Evolutionary conservation across 208 protist genomes (phyloP).

Genomic region (Leishmania aethiopica): DNA sequence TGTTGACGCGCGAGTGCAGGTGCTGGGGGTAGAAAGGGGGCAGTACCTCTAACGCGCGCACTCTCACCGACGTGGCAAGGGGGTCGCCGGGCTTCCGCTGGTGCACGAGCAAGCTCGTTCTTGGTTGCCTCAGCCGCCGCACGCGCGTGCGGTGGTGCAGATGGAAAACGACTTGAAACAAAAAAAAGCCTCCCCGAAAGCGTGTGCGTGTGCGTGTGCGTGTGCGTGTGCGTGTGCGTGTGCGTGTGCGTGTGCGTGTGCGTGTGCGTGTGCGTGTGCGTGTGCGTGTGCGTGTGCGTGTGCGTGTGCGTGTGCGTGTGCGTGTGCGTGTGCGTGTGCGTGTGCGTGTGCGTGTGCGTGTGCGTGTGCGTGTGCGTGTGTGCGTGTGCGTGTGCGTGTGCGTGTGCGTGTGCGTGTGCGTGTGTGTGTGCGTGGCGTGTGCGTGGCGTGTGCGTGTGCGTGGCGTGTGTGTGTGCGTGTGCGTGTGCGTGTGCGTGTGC

Average conservation of each 20-base stretch:
- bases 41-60: background rate
- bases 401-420: background rate
- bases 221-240: background rate
- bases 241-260: background rate
- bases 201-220: background rate
- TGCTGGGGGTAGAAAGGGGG: background rate
- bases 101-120: background rate
- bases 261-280: background rate
- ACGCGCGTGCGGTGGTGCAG: too few relatives aligned
- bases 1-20: background rate
- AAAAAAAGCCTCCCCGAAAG: background rate
- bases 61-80: background rate
- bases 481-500: background rate
- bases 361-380: background rate
- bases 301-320: background rate
- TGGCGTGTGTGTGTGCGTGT: background rate
- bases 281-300: background rate
- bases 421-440: too few relatives aligned
- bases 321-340: background rate
- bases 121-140: background rate
- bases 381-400: background rate
- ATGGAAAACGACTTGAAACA: too few relatives aligned
- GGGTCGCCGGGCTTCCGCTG: background rate
- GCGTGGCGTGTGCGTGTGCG: background rate
- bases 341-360: background rate